phyloP scores from a whole-genome alignment of 2,329 filamentous ascomycete genomes.

The Fusarium lyarnte region DNA sequence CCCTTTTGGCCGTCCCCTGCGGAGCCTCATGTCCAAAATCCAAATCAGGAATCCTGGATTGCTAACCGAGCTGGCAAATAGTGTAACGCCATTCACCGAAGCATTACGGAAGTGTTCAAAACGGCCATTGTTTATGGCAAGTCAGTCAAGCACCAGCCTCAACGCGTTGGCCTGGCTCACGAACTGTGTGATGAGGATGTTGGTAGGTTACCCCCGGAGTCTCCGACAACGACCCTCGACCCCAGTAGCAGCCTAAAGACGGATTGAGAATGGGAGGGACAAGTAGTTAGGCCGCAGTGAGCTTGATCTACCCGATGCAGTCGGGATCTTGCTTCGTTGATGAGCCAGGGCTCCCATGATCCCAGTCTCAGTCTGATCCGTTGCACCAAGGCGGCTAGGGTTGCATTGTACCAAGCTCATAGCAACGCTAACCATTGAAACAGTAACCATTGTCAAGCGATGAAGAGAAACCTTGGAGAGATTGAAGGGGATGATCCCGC shows the following conservation, averaged over 20 bases:
- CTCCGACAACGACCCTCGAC: constrained; percentile 14
- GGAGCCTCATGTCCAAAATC: constrained; percentile 13
- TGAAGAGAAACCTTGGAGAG: constrained; percentile 59
- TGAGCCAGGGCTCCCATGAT: constrained; percentile 16
- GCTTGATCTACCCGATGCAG: constrained; percentile 33
- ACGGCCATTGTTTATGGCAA: constrained; percentile 95
- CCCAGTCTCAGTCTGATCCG: constrained; percentile 25
- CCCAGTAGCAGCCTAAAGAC: constrained; percentile 17
- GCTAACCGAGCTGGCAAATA: constrained; percentile 57
- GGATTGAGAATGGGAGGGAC: constrained; percentile 10
- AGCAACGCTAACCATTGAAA: constrained; percentile 40
- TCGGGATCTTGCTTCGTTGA: constrained; percentile 37
- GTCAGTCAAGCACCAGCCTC: constrained; percentile 98
- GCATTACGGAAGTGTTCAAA: constrained; percentile 95
- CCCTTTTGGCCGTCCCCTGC: constrained; percentile 1
- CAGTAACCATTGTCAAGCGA: constrained; percentile 72
- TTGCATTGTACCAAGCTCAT: constrained; percentile 14
- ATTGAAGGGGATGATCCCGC: constrained; percentile 33
- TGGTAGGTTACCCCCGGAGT: constrained; percentile 65
- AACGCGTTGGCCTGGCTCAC: constrained; percentile 90
- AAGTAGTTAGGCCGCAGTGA: constrained; percentile 23
- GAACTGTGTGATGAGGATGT: constrained; percentile 98
- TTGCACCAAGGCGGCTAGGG: constrained; percentile 21
- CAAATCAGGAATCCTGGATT: constrained; percentile 22
- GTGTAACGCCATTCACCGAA: constrained; percentile 98